These are phyloP conservation scores for Quercus tomentella DNA, from an alignment of 331 rosid species.

Conservation along the genomic window DNA sequence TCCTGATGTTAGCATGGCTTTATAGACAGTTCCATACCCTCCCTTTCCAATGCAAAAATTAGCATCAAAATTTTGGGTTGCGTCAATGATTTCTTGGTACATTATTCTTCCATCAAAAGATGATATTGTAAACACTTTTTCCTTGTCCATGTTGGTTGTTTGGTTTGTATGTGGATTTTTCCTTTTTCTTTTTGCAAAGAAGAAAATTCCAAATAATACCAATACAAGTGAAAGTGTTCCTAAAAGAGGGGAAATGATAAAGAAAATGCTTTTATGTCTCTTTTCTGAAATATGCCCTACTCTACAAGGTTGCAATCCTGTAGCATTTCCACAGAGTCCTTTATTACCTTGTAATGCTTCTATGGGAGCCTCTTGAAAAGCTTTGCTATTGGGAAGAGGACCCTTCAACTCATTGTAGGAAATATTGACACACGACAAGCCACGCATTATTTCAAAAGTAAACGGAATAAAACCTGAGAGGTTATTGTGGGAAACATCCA, in stretches of 20 bases:
- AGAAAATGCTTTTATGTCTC: not conserved
- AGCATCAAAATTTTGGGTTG: too few species aligned
- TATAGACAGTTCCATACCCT: too few species aligned
- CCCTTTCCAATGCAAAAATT: too few species aligned
- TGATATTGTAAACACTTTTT: constrained; percentile 2
- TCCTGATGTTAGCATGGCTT: fast-evolving
- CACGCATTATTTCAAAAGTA: too few species aligned
- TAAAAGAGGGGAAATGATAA: constrained; percentile 6
- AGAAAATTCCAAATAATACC: not conserved
- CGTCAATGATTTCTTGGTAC: constrained; percentile 22
- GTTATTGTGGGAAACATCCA: constrained; percentile 23
- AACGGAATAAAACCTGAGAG: fast-evolving
- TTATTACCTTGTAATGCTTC: too few species aligned
- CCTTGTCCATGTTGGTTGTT: not conserved
- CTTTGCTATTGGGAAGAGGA: too few species aligned
- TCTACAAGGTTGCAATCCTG: constrained; percentile 9
- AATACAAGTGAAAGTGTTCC: not conserved
- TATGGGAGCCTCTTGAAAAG: too few species aligned
- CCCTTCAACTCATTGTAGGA: too few species aligned
- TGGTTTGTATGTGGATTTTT: not conserved
- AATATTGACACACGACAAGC: constrained; percentile 1
- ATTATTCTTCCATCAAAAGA: constrained; percentile 22
- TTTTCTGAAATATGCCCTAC: not conserved
- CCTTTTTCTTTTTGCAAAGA: not conserved
- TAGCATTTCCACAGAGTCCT: constrained; percentile 34